Conservation (phyloP, 805 yeast genomes). For the Lachancea meyersii region DNA sequence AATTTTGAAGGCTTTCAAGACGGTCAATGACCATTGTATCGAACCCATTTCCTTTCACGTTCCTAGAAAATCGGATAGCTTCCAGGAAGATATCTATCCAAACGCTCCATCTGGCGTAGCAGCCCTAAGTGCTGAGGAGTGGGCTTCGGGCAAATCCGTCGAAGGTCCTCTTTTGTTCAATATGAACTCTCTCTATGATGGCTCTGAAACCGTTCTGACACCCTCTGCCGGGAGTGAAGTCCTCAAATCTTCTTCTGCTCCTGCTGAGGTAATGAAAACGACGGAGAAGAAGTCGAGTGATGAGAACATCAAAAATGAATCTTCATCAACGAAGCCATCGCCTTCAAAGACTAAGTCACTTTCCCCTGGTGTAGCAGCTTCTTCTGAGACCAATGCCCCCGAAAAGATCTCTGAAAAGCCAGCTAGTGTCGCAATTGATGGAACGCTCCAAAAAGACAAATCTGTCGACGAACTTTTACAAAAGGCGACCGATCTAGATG, state of each 20-base stretch:
- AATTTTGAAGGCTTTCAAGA: conserved; percentile 73
- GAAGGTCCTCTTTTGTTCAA: conserved; percentile 75
- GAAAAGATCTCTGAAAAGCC: not conserved
- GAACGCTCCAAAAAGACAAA: conserved; percentile 20
- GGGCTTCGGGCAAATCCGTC: conserved; percentile 71
- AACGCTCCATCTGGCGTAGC: conserved; percentile 79
- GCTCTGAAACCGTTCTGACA: conserved; percentile 46
- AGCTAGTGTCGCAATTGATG: conserved; percentile 13
- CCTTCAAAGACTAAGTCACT: not conserved
- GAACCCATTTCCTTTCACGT: conserved; percentile 92
- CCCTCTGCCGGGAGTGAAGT: conserved; percentile 4
- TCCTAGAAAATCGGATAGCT: conserved; percentile 89
- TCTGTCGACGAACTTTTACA: conserved; percentile 27
- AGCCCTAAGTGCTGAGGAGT: conserved; percentile 73
- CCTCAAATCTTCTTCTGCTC: conserved; percentile 3
- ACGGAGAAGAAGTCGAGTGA: not conserved
- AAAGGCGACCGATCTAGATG: conserved; percentile 28
- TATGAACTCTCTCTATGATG: conserved; percentile 76
- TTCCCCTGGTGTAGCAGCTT: not conserved
- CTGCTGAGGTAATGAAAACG: not conserved
- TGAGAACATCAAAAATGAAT: not conserved
- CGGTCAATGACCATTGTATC: conserved; percentile 74
- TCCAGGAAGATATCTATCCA: conserved; percentile 90
- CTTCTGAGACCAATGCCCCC: not conserved
- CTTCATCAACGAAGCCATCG: conserved; percentile 64